Evolutionary conservation across 208 protist genomes (phyloP), one percentile per base, ranked within the genome.

Genomic region (Trypanosoma avium): DNA sequence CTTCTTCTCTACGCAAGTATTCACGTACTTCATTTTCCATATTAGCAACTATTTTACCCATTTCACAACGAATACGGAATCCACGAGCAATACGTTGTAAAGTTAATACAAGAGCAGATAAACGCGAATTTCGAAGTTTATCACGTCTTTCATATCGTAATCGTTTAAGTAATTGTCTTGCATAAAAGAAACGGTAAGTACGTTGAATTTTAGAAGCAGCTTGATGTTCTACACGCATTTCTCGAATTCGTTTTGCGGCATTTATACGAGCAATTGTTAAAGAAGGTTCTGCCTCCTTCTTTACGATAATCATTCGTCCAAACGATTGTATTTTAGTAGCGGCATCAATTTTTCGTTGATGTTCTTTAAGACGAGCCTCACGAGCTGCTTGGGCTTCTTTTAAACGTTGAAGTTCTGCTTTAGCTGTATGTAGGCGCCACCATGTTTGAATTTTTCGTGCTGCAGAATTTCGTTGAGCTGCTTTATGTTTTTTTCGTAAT

Each of bases 321-420:
- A 90, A 91, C 0, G 85, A 70, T 69, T 95, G 88, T 21, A 95
- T 56, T 38, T 73, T 84, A 26, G 84, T 73, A 10, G 85, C 80
- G 3, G 85, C 88, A 38, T 81, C 67, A 36, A 79, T 70, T 15
- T 73, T 61, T 4, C 53, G 70, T 59, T 87, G 71, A 55, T 84
- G 81, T 52, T 77, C 75, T 12, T 70, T 33, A 21, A 77, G 74
- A 36, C 74, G 73, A 5, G 60, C 79, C 19, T 84, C 79, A 29
- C 76, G 70, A 32, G 57, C 61, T 21, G 75, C 46, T 55, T 70
- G 65, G 38, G 46, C 33, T 43, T 72, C 58, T 49, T 73, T 61
- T 27, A 67, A 60, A 22, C 62, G 45, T 13, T 53, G 45, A 35
- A 71, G 45, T 48, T 61, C 32, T 7, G 36, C 46, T 12, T 75